Percentiles rank a stretch among this genome's conserved stretches.
phyloP scores from a whole-genome alignment of 2,329 filamentous ascomycete genomes.

The Aspergillus ibericus region DNA sequence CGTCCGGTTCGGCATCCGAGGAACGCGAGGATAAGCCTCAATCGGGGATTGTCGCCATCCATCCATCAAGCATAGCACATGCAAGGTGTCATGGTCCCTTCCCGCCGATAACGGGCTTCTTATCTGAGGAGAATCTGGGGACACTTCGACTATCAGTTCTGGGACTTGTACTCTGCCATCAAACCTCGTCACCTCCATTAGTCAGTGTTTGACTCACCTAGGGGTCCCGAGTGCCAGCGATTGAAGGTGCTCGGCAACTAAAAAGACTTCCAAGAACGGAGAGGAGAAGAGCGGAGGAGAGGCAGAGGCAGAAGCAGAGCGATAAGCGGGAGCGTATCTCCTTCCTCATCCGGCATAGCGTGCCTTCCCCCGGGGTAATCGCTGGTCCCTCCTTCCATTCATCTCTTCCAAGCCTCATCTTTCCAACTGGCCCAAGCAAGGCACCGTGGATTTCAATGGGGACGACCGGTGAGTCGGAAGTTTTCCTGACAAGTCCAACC shows the following conservation, averaged over 20 bases:
- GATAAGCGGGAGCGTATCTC: slow-evolving; percentile 8
- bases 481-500: no score
- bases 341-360: slow-evolving; percentile 25
- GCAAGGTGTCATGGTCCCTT: neutral
- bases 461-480: no score
- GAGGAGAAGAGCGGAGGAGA: no score
- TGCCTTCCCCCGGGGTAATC: neutral
- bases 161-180: neutral
- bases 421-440: neutral
- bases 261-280: no score
- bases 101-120: neutral
- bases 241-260: neutral
- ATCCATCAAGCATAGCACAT: no score
- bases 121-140: neutral
- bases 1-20: neutral
- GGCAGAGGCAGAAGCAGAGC: no score
- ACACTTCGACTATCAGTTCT: neutral
- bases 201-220: neutral
- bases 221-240: neutral
- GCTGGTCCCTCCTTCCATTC: neutral
- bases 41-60: no score
- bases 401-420: neutral
- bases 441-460: no score
- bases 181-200: neutral
- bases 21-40: neutral